Base-by-base conservation (phyloP, 2,329 filamentous ascomycete species). In the Calonectria pauciramosa region DNA sequence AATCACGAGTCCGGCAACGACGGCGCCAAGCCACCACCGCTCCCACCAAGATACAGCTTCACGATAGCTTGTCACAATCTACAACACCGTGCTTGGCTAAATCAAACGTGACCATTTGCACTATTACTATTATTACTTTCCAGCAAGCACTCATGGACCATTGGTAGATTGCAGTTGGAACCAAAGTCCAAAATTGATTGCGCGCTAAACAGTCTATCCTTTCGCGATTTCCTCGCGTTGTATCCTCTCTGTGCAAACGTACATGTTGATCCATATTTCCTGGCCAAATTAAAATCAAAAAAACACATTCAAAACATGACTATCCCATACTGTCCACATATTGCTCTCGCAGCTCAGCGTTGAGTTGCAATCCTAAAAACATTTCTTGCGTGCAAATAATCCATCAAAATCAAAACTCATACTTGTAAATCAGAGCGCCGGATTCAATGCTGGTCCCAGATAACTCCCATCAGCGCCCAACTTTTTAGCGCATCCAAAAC, bases 401-500 rank as follows among this genome's bases (percentile, higher is more conserved):
- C 41, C 38, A 76, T 68, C 65, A 76, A 68, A 71, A 59, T 36
- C 56, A 77, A 72, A 72, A 76, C 70, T 44, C 60, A n/a, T 47
- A 49, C 60, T 64, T 32, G 41, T 38, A 52, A 73, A 76, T 71
- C 71, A 75, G 70, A 74, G 74, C 77, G 78, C 78, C 78, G 75
- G 75, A 73, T 72, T 38, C 78, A 80, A 81, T 81, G 80, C 77
- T 76, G 26, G 47, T 74, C 72, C 73, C 66, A 66, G 60, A 71
- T 49, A 68, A 75, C 75, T 76, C 80, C 80, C 47, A 52, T 63
- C 63, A 81, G 78, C 80, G 77, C 81, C 81, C 68, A 78, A 78
- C 80, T 80, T 81, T 80, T 80, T 76, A 67, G 30, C 74, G 79
- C 74, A 75, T 76, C 73, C 69, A 76, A 80, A 77, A 70, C 74